Evolutionary conservation across 371 early-diverging fungal genomes (phyloP).

Genomic region (Circinella umbellata): DNA sequence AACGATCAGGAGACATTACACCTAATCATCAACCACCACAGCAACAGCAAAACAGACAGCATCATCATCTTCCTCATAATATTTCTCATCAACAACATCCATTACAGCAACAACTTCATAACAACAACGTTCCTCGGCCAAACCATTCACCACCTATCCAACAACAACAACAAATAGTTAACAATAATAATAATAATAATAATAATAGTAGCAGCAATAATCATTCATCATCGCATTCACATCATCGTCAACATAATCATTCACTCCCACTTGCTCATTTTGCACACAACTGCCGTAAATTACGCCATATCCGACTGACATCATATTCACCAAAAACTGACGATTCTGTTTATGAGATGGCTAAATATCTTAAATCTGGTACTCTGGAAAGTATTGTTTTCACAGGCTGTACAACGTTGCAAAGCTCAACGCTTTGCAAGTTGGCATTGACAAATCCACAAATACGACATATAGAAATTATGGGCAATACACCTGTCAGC

Average conservation of each 20-base stretch:
- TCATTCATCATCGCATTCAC: conserved; percentile 1
- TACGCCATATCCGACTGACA: conserved; percentile 40
- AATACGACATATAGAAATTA: conserved; percentile 41
- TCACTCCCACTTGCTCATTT: conserved; percentile 48
- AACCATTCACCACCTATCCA: conserved; percentile 16
- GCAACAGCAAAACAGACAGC: conserved; percentile 15
- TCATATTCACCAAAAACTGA: conserved; percentile 52
- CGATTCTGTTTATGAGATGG: conserved; percentile 55
- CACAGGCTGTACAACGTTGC: conserved; percentile 42
- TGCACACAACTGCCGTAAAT: conserved; percentile 45
- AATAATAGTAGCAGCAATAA: neutral
- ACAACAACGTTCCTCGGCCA: conserved; percentile 13
- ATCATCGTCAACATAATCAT: conserved; percentile 22
- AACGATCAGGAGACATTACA: conserved; percentile 20
- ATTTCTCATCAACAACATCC: conserved; percentile 14
- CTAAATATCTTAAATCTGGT: conserved; percentile 43
- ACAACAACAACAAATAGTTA: conserved; percentile 8
- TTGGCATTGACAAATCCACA: conserved; percentile 50
- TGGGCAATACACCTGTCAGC: conserved; percentile 45
- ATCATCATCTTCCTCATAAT: conserved; percentile 4
- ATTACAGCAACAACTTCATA: conserved; percentile 14
- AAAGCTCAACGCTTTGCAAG: conserved; percentile 49
- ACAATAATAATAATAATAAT: neutral
- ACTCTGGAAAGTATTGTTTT: conserved; percentile 37
- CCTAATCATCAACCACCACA: conserved; percentile 2